phyloP scores from a whole-genome alignment of 2,329 filamentous ascomycete species.

The Botrytis tulipae region DNA sequence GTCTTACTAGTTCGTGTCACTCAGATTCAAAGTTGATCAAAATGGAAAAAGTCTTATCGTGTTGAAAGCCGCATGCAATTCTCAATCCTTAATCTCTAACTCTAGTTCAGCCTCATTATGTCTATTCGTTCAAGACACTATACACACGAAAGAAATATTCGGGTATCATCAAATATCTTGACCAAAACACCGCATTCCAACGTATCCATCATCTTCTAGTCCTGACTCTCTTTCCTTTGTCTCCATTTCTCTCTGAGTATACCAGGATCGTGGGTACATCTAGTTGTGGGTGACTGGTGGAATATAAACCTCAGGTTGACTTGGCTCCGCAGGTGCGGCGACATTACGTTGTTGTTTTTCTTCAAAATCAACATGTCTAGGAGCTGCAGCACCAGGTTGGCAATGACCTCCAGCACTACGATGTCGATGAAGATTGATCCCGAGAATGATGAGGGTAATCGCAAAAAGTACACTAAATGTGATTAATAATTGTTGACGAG shows the following conservation, averaged over 20 bases:
- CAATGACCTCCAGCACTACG: slow-evolving; percentile 15
- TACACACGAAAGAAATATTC: slow-evolving; percentile 2
- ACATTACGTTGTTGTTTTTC: not conserved
- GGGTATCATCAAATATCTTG: not conserved
- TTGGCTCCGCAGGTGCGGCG: not conserved
- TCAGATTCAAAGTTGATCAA: not conserved
- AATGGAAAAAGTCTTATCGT: not conserved
- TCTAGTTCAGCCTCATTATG: not conserved
- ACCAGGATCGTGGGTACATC: no score
- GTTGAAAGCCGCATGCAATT: not conserved
- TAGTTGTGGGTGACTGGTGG: not conserved
- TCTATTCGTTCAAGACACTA: not conserved
- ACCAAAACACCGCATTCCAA: not conserved
- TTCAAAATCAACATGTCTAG: not conserved
- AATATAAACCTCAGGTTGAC: not conserved
- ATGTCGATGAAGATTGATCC: not conserved
- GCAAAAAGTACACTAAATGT: slow-evolving; percentile 5
- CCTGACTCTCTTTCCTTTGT: not conserved
- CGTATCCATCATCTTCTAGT: not conserved
- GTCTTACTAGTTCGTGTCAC: not conserved
- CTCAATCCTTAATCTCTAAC: not conserved
- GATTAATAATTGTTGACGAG: not conserved
- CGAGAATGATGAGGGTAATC: not conserved
- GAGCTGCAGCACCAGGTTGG: not conserved
- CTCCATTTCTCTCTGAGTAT: not conserved